Percentiles rank a stretch among this genome's conserved stretches.
These are phyloP conservation scores for Pythium utonaiense DNA, from an alignment of 352 stramenopile species.

Conservation along the genomic window DNA sequence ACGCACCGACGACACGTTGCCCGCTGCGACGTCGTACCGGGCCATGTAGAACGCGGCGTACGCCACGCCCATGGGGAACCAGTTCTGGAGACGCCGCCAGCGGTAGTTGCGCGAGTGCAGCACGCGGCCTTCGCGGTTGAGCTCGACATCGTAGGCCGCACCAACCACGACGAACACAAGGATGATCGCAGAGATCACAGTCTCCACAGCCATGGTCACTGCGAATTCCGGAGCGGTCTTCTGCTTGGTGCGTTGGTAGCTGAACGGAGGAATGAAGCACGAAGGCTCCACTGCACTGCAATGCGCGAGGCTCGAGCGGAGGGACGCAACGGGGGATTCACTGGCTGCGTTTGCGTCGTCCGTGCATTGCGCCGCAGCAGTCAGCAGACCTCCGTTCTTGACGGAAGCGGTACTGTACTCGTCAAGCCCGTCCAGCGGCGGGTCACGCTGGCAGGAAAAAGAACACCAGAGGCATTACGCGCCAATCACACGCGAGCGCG, in stretches of 20 bases:
- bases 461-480: neutral
- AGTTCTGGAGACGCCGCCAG: conserved; percentile 70
- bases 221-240: neutral
- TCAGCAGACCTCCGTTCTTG: conserved; percentile 14
- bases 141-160: conserved; percentile 59
- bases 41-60: conserved; percentile 82
- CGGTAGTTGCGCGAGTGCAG: conserved; percentile 57
- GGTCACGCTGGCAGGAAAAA: conserved; percentile 9
- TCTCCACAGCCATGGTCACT: conserved; percentile 36
- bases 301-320: too few relatives aligned
- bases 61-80: conserved; percentile 71
- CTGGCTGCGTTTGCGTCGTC: neutral
- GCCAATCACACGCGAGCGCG: neutral
- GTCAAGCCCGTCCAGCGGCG: neutral
- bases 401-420: conserved; percentile 16
- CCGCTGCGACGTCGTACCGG: conserved; percentile 65
- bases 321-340: too few relatives aligned
- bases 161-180: conserved; percentile 49
- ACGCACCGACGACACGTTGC: conserved; percentile 59
- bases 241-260: neutral
- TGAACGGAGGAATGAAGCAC: neutral
- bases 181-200: conserved; percentile 52
- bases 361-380: neutral
- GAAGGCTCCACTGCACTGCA: too few relatives aligned
- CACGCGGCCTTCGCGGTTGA: conserved; percentile 46